phyloP scores from a whole-genome alignment of 2,329 filamentous ascomycete species.

The Exophiala oligosperma region DNA sequence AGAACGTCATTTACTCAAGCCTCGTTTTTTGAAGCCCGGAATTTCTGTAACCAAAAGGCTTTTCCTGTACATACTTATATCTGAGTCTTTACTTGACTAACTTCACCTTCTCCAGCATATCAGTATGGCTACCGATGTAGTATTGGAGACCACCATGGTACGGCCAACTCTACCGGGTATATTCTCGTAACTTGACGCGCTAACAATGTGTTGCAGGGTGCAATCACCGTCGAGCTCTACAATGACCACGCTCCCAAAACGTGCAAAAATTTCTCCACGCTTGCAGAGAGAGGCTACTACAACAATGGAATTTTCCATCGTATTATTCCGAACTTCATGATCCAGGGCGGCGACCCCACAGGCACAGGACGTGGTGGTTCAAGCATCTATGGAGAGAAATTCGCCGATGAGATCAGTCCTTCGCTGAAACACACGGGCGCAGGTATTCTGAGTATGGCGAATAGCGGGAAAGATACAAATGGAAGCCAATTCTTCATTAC shows the following conservation, averaged over 20 bases:
- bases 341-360: constrained; percentile 91
- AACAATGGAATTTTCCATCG: constrained; percentile 84
- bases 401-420: constrained; percentile 84
- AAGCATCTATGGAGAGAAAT: constrained; percentile 90
- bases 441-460: constrained; percentile 95
- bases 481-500: constrained; percentile 97
- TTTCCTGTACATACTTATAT: too few species aligned
- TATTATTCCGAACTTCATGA: constrained; percentile 94
- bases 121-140: constrained; percentile 72
- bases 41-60: too few species aligned
- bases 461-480: constrained; percentile 89
- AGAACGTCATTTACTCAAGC: too few species aligned
- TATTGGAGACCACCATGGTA: constrained; percentile 85
- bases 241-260: constrained; percentile 81
- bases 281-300: constrained; percentile 84
- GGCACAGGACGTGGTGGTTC: constrained; percentile 86
- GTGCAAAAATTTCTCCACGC: constrained; percentile 82
- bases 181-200: background rate
- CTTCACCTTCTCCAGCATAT: too few species aligned
- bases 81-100: too few species aligned
- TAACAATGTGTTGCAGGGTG: constrained; percentile 58
- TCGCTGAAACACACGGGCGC: constrained; percentile 87
- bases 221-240: constrained; percentile 87
- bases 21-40: too few species aligned
- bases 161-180: constrained; percentile 16